phyloP scores from a whole-genome alignment of 2,329 filamentous ascomycete species.

The Colletotrichum plurivorum region DNA sequence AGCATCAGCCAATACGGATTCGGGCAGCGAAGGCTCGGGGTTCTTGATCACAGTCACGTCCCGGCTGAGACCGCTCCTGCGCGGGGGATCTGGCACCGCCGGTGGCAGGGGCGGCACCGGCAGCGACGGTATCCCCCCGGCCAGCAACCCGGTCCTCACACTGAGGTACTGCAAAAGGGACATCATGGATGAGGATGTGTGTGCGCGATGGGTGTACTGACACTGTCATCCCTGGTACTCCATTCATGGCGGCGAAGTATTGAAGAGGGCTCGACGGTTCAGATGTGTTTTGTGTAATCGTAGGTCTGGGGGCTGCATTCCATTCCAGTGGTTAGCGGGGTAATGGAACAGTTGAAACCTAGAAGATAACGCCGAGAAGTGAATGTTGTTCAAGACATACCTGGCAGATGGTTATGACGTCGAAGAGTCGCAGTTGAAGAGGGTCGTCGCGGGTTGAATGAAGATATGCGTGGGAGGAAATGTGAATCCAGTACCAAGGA shows the following conservation, averaged over 20 bases:
- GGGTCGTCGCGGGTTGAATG: not conserved
- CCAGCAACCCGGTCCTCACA: constrained; percentile 45
- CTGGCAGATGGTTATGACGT: constrained; percentile 24
- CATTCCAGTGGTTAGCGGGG: constrained; percentile 61
- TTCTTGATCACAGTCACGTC: constrained; percentile 42
- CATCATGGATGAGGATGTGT: constrained; percentile 31
- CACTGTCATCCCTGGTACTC: constrained; percentile 39
- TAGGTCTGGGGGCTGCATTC: constrained; percentile 39
- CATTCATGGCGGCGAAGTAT: constrained; percentile 35
- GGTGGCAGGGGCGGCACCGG: constrained; percentile 27
- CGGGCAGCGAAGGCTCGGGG: constrained; percentile 18
- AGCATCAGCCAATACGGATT: constrained; percentile 48
- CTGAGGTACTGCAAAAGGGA: constrained; percentile 40
- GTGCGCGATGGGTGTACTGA: constrained; percentile 37
- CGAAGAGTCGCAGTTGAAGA: not conserved
- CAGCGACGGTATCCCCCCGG: constrained; percentile 26
- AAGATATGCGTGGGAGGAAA: constrained; percentile 7
- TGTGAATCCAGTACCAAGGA: not conserved
- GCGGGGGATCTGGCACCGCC: constrained; percentile 38
- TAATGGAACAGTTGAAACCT: constrained; percentile 47
- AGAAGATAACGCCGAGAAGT: constrained; percentile 8
- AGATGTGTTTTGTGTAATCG: constrained; percentile 33
- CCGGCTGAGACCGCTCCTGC: constrained; percentile 32
- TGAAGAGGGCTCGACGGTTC: constrained; percentile 26
- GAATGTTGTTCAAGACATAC: constrained; percentile 7